Percentiles rank a stretch among this genome's conserved stretches.
Conservation (phyloP, 257 asterid genomes). For the Nicotiana undulata region DNA sequence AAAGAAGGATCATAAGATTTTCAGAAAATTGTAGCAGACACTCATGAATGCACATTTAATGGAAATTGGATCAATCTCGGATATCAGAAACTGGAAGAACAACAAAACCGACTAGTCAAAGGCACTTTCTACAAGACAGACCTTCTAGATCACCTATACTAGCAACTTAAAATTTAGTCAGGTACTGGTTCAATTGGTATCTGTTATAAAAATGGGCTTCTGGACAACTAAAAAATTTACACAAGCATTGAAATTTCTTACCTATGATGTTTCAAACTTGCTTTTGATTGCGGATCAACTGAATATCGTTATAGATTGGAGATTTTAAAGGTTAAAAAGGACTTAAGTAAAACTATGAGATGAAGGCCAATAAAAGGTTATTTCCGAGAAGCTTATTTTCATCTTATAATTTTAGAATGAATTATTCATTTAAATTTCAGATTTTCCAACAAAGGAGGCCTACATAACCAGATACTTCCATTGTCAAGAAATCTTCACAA, state of each 20-base stretch:
- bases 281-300: neutral
- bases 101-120: neutral
- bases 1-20: neutral
- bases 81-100: neutral
- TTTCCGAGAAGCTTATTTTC: neutral
- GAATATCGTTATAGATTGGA: neutral
- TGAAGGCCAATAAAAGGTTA: neutral
- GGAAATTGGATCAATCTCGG: neutral
- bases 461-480: neutral
- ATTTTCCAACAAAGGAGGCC: neutral
- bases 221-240: neutral
- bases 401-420: neutral
- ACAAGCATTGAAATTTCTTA: neutral
- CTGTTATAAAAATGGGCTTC: neutral
- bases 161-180: neutral
- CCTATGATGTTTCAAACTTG: neutral
- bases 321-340: neutral
- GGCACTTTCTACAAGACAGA: neutral
- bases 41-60: neutral
- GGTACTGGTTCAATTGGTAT: neutral
- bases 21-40: neutral
- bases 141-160: neutral
- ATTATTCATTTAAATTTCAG: neutral
- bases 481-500: neutral
- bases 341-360: neutral